Evolutionary conservation across 1,284 basidiomycete species (phyloP).

Genomic region (Melampsora medusae): DNA sequence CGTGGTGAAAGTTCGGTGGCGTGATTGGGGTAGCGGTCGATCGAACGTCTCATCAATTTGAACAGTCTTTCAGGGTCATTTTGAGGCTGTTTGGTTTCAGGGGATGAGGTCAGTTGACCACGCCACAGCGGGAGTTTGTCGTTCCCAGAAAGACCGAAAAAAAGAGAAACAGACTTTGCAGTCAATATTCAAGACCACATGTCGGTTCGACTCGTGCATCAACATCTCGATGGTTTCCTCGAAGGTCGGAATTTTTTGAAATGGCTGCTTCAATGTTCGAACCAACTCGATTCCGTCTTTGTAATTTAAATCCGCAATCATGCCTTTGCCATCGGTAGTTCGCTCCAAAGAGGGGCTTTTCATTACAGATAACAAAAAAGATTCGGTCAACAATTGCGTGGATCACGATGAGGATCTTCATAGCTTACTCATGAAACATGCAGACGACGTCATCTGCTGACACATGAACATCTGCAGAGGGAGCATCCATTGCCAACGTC

Average conservation of each 20-base stretch:
- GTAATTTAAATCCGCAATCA: constrained; percentile 44
- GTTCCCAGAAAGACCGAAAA: not conserved
- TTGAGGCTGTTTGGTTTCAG: constrained; percentile 66
- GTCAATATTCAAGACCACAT: constrained; percentile 75
- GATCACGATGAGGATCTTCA: not conserved
- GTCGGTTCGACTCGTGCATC: constrained; percentile 68
- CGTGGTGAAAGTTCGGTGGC: constrained; percentile 78
- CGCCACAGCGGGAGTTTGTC: not conserved
- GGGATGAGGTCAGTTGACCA: constrained; percentile 1
- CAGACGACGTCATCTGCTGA: constrained; percentile 83
- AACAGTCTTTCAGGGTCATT: constrained; percentile 88
- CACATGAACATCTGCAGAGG: constrained; percentile 81
- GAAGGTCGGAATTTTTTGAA: constrained; percentile 74
- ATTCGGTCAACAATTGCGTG: not conserved
- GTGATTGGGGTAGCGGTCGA: constrained; percentile 72
- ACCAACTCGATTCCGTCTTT: constrained; percentile 73
- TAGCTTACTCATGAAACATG: constrained; percentile 88
- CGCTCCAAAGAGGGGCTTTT: constrained; percentile 54
- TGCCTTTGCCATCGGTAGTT: constrained; percentile 62
- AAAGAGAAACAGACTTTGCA: constrained; percentile 51
- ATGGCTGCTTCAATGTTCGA: constrained; percentile 74
- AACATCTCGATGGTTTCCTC: constrained; percentile 74
- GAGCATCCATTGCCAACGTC: no score
- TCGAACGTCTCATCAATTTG: constrained; percentile 72
- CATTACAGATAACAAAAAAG: not conserved